Base-by-base conservation (phyloP, 768 basidiomycete species). In the Termitomyces titanicus region DNA sequence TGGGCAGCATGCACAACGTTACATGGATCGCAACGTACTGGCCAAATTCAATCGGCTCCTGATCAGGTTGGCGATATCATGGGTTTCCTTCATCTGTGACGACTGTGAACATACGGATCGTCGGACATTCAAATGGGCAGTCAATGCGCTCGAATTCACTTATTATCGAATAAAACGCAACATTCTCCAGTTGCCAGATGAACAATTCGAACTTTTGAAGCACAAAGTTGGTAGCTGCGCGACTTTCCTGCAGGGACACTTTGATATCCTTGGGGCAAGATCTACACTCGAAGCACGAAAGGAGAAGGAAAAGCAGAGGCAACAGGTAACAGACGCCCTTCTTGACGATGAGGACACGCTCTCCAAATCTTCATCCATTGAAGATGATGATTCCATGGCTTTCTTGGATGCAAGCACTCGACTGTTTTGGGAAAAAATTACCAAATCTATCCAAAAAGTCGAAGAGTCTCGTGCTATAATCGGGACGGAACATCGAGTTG, bases 1-100 rank as follows among this genome's bases (percentile, higher is more conserved):
- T 67, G 94, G 94, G 1, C 86, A 90, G 57, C 90, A 95, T 63
- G 91, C 89, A 9, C 88, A 93, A 63, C 85, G 87, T 60, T 85
- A 90, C 67, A 91, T 97, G 86, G 94, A 96, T 62, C 81, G 80
- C 15, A 65, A 81, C 0, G 77, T 84, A 0, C 68, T 87, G 51
- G 74, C 80, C 61, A 86, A 88, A 61, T 96, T 97, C 72, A 89
- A 90, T 65, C 83, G 88, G 7, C 79, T 89, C 3, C 78, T 98
- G 33, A 88, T 95, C 70, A 88, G 85, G 57, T 81, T 98, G 50
- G 93, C 95, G 10, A 98, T 98, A 63, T 89, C 92, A 12, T 99
- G 96, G 96, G 92, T 98, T 33, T 88, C 94, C 42, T 98, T 99
- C 77, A 96, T 98, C 60, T 97, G 94, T 72, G 94, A 98, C 66